These are phyloP conservation scores for Dactylonectria estremocensis DNA, from an alignment of 2,329 filamentous ascomycete genomes.

Conservation along the genomic window DNA sequence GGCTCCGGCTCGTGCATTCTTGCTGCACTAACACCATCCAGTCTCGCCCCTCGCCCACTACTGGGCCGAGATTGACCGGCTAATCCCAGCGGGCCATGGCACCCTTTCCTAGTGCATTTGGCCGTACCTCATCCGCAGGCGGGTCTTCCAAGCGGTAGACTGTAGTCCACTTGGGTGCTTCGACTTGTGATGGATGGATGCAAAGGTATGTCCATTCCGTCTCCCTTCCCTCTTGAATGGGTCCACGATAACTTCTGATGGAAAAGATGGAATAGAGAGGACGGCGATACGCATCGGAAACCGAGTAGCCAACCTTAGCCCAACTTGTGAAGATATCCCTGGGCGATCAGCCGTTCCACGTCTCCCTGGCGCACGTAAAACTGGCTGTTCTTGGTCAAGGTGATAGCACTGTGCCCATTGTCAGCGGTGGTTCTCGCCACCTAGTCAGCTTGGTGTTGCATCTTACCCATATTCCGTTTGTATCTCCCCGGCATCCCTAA, in stretches of 20 bases:
- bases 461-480: conserved; percentile 97
- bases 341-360: conserved; percentile 92
- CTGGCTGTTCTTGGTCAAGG: conserved; percentile 97
- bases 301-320: conserved; percentile 66
- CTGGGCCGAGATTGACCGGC: conserved; percentile 8
- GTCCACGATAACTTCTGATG: conserved; percentile 1
- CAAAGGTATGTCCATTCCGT: conserved; percentile 1
- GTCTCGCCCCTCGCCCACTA: conserved; percentile 1
- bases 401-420: conserved; percentile 80
- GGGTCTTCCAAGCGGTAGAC: neutral
- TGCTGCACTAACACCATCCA: conserved; percentile 22
- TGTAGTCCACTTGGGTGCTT: neutral
- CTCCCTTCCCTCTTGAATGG: conserved; percentile 14
- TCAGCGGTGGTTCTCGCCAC: conserved; percentile 36
- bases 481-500: conserved; percentile 98
- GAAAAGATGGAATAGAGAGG: neutral
- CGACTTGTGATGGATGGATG: neutral
- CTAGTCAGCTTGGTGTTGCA: conserved; percentile 34
- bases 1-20: conserved; percentile 24
- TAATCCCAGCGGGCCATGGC: conserved; percentile 9
- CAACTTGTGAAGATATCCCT: conserved; percentile 94
- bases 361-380: conserved; percentile 97
- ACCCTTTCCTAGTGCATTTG: conserved; percentile 13
- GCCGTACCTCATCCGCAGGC: conserved; percentile 14
- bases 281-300: neutral